Conservation (phyloP, 179 eudicot species). For the Beta macrorhiza region DNA sequence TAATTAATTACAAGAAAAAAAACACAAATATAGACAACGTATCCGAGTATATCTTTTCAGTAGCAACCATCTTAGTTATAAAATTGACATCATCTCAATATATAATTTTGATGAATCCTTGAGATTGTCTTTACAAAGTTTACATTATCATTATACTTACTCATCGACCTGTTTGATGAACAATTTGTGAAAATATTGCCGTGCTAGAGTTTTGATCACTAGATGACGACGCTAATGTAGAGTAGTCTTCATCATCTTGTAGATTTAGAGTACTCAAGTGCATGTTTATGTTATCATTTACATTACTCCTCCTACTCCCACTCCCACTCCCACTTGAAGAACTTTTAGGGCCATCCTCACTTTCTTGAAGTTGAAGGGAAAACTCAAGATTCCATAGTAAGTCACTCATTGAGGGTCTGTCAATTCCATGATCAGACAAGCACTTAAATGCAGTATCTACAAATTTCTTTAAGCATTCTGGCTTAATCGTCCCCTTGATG, state of each 20-base stretch:
- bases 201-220: constrained; percentile 32
- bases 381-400: constrained; percentile 46
- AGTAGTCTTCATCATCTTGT: constrained; percentile 27
- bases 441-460: constrained; percentile 47
- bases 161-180: constrained; percentile 41
- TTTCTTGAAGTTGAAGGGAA: constrained; percentile 40
- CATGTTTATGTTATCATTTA: constrained; percentile 32
- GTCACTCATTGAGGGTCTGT: constrained; percentile 50
- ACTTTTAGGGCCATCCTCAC: constrained; percentile 23
- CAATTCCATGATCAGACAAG: constrained; percentile 42
- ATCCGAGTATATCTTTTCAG: not conserved
- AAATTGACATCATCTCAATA: not conserved
- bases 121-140: not conserved
- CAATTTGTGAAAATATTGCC: constrained; percentile 44
- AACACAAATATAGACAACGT: not conserved
- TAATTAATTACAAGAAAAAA: not conserved
- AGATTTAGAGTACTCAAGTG: constrained; percentile 39
- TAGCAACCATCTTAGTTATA: not conserved
- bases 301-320: constrained; percentile 8
- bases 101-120: not conserved
- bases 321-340: not conserved
- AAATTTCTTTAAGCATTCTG: constrained; percentile 41
- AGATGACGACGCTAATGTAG: not conserved
- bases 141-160: not conserved
- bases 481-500: constrained; percentile 39